phyloP scores from a whole-genome alignment of 345 rosid species.

The Populus tremula region DNA sequence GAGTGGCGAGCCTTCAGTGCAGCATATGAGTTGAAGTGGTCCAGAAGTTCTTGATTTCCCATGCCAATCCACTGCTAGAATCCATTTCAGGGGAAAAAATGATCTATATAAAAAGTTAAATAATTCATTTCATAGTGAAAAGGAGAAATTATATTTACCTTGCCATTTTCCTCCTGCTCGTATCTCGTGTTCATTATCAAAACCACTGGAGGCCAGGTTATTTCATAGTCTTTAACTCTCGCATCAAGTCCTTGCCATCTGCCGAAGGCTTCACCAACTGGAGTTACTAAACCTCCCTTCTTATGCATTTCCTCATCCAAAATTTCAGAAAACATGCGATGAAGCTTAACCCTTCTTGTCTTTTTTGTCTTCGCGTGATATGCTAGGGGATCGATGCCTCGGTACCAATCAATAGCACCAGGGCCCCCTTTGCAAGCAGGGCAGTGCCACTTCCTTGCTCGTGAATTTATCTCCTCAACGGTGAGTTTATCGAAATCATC shows the following conservation, averaged over 20 bases:
- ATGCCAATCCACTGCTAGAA: slow-evolving; percentile 24
- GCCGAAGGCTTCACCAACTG: slow-evolving; percentile 2
- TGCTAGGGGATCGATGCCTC: slow-evolving; percentile 15
- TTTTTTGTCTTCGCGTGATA: slow-evolving; percentile 15
- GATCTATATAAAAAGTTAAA: not conserved
- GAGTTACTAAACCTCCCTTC: slow-evolving; percentile 2
- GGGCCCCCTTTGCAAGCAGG: slow-evolving; percentile 22
- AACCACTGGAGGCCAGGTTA: slow-evolving; percentile 24
- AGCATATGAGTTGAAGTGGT: slow-evolving; percentile 20
- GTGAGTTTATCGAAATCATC: not conserved
- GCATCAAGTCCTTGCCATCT: slow-evolving; percentile 23
- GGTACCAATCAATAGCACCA: slow-evolving; percentile 24
- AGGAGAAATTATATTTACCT: slow-evolving; percentile 1
- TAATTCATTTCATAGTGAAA: not conserved
- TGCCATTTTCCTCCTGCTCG: slow-evolving; percentile 19
- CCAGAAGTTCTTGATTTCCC: slow-evolving; percentile 22
- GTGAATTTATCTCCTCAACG: slow-evolving; percentile 10
- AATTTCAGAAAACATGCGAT: slow-evolving; percentile 10
- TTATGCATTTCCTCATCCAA: slow-evolving; percentile 12
- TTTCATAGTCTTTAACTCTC: slow-evolving; percentile 11
- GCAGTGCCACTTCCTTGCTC: slow-evolving; percentile 17
- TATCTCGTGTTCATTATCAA: slow-evolving; percentile 20
- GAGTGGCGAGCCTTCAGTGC: slow-evolving; percentile 21
- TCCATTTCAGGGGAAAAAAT: not conserved
- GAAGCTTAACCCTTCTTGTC: slow-evolving; percentile 13